phyloP scores from a whole-genome alignment of 2,329 filamentous ascomycete species.

The Colletotrichum cuscutae region DNA sequence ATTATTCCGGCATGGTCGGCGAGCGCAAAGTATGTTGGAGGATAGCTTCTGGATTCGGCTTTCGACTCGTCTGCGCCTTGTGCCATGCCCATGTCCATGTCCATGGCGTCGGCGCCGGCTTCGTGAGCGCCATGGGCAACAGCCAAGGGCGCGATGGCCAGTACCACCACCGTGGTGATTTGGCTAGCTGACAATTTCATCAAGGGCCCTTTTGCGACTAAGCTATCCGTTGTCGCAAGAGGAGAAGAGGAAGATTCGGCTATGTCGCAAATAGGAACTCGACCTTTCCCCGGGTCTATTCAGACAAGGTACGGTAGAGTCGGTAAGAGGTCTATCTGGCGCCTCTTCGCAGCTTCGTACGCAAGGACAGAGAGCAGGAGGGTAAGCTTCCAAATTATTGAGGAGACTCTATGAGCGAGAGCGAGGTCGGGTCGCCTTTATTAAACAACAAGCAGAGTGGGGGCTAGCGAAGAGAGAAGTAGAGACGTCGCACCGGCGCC shows the following conservation, averaged over 20 bases:
- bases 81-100: conserved; percentile 33
- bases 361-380: not conserved
- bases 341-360: not conserved
- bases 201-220: not conserved
- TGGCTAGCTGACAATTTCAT: conserved; percentile 8
- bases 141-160: conserved; percentile 14
- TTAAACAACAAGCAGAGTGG: conserved; percentile 1
- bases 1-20: conserved; percentile 65
- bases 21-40: conserved; percentile 69
- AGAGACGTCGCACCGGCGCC: not conserved
- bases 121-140: conserved; percentile 36
- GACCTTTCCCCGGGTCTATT: not conserved
- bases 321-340: no score
- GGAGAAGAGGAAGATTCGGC: not conserved
- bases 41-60: conserved; percentile 43
- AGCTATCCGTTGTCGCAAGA: not conserved
- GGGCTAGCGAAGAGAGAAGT: not conserved
- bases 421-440: conserved; percentile 21
- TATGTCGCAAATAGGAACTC: not conserved
- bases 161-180: not conserved
- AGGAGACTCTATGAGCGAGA: not conserved
- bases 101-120: conserved; percentile 26
- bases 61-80: conserved; percentile 16
- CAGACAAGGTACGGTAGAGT: not conserved
- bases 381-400: not conserved